phyloP scores from a whole-genome alignment of 305 asterid genomes.

The Withania somnifera region DNA sequence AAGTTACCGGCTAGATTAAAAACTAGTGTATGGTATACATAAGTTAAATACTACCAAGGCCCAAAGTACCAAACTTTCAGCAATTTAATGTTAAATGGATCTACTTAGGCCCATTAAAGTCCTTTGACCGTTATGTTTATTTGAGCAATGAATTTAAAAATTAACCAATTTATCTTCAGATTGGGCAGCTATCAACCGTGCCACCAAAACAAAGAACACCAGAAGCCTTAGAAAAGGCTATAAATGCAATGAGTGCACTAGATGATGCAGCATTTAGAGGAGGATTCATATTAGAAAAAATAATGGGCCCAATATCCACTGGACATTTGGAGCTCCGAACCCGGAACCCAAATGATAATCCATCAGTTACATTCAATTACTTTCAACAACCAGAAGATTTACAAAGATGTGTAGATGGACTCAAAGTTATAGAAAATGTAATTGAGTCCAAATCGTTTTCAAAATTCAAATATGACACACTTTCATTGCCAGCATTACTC shows the following conservation, averaged over 20 bases:
- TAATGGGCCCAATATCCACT: conserved; percentile 59
- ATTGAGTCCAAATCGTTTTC: conserved; percentile 56
- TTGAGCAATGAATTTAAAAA: background rate
- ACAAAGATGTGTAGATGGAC: conserved; percentile 53
- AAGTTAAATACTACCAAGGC: background rate
- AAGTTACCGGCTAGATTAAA: background rate
- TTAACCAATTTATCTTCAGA: conserved; percentile 20
- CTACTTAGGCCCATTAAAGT: background rate
- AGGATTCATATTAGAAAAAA: conserved; percentile 73
- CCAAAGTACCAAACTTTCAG: background rate
- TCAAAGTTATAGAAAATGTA: conserved; percentile 43
- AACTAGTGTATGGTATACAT: background rate
- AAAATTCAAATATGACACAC: conserved; percentile 31
- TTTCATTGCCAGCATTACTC: conserved; percentile 39
- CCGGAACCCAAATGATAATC: conserved; percentile 56
- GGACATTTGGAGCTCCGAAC: conserved; percentile 47
- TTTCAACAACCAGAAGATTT: conserved; percentile 54
- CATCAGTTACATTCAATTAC: conserved; percentile 73
- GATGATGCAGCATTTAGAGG: conserved; percentile 45
- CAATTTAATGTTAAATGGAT: background rate
- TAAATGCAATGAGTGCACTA: conserved; percentile 39
- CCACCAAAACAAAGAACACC: conserved; percentile 85
- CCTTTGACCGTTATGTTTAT: background rate
- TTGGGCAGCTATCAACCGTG: conserved; percentile 70
- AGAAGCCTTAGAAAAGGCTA: conserved; percentile 53